phyloP scores from a whole-genome alignment of 345 rosid species.

The Populus tremula region DNA sequence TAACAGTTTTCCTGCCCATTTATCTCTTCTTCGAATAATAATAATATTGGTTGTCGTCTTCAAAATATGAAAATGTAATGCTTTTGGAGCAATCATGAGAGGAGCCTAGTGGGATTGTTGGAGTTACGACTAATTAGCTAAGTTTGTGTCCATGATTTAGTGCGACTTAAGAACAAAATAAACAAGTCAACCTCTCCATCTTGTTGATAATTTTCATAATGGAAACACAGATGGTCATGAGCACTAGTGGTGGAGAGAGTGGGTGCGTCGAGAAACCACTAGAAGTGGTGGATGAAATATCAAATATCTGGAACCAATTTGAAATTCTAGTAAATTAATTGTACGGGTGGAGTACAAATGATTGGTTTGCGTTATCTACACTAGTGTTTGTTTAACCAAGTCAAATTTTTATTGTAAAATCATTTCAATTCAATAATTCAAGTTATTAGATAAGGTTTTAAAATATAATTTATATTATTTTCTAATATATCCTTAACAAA shows the following conservation, averaged over 20 bases:
- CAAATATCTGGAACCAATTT: no score
- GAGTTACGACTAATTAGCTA: constrained; percentile 26
- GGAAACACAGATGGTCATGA: background rate
- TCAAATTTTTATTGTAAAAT: no score
- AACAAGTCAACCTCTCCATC: constrained; percentile 21
- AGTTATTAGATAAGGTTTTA: accelerated
- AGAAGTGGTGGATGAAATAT: no score
- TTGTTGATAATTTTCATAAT: constrained; percentile 6
- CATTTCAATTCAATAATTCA: no score
- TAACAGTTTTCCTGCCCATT: background rate
- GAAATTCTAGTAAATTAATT: no score
- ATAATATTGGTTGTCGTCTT: background rate
- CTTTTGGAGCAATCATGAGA: constrained; percentile 11
- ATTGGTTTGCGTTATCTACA: background rate
- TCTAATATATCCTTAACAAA: no score
- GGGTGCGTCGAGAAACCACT: background rate
- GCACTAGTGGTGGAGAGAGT: constrained; percentile 15
- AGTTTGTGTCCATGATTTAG: constrained; percentile 40
- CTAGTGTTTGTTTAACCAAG: no score
- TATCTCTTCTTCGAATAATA: background rate
- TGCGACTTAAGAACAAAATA: constrained; percentile 30
- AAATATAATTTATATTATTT: no score
- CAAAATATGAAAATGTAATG: no score
- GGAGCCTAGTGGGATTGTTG: background rate
- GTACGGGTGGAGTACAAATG: background rate